Base-by-base conservation (phyloP, 1,284 basidiomycete species). In the Melampsora larici-populina region DNA sequence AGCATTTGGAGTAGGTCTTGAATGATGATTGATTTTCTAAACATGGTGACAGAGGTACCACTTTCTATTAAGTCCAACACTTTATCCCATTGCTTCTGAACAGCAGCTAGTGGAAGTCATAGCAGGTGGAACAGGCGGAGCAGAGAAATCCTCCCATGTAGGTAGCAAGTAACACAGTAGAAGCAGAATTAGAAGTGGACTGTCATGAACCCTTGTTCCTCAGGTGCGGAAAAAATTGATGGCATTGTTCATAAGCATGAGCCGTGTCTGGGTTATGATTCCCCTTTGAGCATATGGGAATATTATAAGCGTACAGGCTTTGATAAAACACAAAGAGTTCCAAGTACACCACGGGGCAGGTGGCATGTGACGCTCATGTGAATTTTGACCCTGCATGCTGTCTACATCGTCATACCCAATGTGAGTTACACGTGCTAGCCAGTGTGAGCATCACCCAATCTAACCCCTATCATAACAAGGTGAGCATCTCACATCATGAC, bases 211-310 rank as follows among this genome's bases (percentile, higher is more conserved):
- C 11, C 48, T 49, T 49, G n/a, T n/a, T n/a, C n/a, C n/a, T n/a
- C 4, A 65, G 63, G 17, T 68, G 31, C 2, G 49, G 49, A 58
- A 55, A 31, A 17, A 70, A 49, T 36, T 70, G 43, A 29, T 18
- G 58, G 31, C 69, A 70, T 13, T 31, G 21, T 7, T 9, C n/a
- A 21, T 70, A 21, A n/a, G 24, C 6, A 40, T 70, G 69, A n/a
- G 49, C 21, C 13, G 49, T 26, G 15, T 9, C 18, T 15, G 69
- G 69, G 31, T 70, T 70, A 33, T 70, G 69, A 21, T 60, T 58
- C 4, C 69, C 69, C 17, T 58, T 36, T 18, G 17, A 7, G 31
- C 69, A 70, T 49, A 49, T 21, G 21, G 48, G 48, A 11, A 11
- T n/a, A n/a, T n/a, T n/a, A n/a, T n/a, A n/a, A n/a, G n/a, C n/a